These are phyloP conservation scores for Enteropsectra breve DNA, from an alignment of 371 early-diverging fungal species.

Conservation along the genomic window DNA sequence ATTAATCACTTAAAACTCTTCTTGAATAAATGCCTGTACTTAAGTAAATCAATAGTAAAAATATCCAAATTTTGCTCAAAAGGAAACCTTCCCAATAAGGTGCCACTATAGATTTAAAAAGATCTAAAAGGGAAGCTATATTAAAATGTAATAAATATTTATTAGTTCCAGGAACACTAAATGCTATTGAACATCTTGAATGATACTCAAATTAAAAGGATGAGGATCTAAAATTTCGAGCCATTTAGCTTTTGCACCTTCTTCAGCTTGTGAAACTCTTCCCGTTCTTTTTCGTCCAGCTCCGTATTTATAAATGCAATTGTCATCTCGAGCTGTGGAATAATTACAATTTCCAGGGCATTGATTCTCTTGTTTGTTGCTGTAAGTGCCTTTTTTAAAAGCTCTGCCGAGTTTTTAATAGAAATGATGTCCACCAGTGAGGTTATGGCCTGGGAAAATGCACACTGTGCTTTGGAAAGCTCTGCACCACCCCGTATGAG, in stretches of 20 bases:
- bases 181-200: too few relatives aligned
- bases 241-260: constrained; percentile 54
- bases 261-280: constrained; percentile 82
- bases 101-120: too few relatives aligned
- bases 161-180: too few relatives aligned
- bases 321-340: constrained; percentile 93
- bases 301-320: constrained; percentile 87
- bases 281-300: constrained; percentile 96
- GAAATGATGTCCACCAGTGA: constrained; percentile 84
- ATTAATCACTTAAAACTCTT: too few relatives aligned
- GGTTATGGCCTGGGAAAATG: constrained; percentile 79
- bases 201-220: too few relatives aligned
- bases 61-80: too few relatives aligned
- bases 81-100: too few relatives aligned
- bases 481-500: constrained; percentile 92
- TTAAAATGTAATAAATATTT: too few relatives aligned
- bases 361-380: constrained; percentile 95
- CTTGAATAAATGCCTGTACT: too few relatives aligned
- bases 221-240: constrained; percentile 24
- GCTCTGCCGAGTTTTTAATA: constrained; percentile 74
- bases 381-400: constrained; percentile 92
- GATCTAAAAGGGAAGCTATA: too few relatives aligned
- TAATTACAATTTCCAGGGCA: constrained; percentile 93
- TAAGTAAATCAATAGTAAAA: too few relatives aligned
- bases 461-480: constrained; percentile 79